Evolutionary conservation across 805 yeast species (phyloP).

Genomic region (Clavispora phyllophila): DNA sequence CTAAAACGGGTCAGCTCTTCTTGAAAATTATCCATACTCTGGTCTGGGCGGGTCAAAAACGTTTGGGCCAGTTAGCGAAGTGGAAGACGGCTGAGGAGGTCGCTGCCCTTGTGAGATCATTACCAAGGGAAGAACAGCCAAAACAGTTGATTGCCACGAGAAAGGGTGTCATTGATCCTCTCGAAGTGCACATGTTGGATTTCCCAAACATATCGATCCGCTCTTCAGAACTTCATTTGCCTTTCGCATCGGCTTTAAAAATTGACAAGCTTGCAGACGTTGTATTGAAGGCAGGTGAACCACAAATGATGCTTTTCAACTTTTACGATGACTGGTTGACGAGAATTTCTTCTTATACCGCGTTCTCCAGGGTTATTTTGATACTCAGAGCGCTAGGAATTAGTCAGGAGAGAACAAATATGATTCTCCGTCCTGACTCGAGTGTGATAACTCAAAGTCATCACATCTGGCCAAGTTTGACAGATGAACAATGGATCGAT

Average conservation of each 20-base stretch:
- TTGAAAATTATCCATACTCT: conserved; percentile 88
- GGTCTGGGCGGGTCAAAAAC: conserved; percentile 95
- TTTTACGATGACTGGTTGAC: conserved; percentile 93
- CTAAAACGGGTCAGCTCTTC: conserved; percentile 85
- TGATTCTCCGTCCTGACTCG: conserved; percentile 71
- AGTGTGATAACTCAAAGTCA: conserved; percentile 65
- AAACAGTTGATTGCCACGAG: conserved; percentile 86
- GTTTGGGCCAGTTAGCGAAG: conserved; percentile 87
- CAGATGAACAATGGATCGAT: conserved; percentile 86
- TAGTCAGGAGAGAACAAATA: conserved; percentile 68
- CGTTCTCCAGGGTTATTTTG: conserved; percentile 82
- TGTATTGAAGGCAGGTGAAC: conserved; percentile 82
- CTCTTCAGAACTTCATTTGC: conserved; percentile 83
- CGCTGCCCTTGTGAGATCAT: conserved; percentile 80
- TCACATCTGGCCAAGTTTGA: conserved; percentile 90
- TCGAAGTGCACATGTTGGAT: conserved; percentile 95
- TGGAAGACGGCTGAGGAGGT: conserved; percentile 99
- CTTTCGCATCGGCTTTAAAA: conserved; percentile 81
- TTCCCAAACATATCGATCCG: conserved; percentile 89
- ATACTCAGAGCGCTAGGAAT: conserved; percentile 79
- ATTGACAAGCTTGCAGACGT: conserved; percentile 74
- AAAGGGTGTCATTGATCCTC: conserved; percentile 87
- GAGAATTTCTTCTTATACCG: conserved; percentile 81
- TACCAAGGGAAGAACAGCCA: conserved; percentile 93
- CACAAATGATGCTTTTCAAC: conserved; percentile 87